Evolutionary conservation across 495 filamentous ascomycete species (phyloP).

Genomic region (Hyaloscypha variabilis): DNA sequence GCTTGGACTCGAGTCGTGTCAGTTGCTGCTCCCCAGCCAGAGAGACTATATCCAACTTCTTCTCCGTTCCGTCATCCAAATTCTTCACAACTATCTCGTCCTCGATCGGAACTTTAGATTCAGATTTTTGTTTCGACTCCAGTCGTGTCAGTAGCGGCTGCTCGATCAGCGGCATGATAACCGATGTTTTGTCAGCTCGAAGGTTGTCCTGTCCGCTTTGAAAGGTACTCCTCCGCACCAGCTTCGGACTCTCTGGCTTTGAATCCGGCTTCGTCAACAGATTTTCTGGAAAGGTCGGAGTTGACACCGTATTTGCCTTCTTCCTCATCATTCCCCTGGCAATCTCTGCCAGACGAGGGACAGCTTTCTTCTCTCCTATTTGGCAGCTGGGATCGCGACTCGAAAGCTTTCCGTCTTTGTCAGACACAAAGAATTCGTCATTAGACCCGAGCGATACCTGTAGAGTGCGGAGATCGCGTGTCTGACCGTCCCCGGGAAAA

Average conservation of each 20-base stretch:
- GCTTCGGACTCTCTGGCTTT: neutral
- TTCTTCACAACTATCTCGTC: too few relatives aligned
- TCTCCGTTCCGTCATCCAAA: too few relatives aligned
- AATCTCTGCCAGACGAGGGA: neutral
- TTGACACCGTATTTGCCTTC: constrained; percentile 19
- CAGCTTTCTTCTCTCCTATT: neutral
- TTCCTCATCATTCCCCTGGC: constrained; percentile 17
- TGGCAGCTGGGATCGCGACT: constrained; percentile 21
- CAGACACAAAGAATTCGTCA: constrained; percentile 45
- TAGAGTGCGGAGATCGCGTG: constrained; percentile 39
- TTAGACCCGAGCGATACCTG: constrained; percentile 45
- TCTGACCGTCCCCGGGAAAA: constrained; percentile 40
- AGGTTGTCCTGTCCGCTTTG: constrained; percentile 7
- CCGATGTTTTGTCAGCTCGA: too few relatives aligned
- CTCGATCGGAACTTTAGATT: too few relatives aligned
- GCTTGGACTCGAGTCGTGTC: neutral
- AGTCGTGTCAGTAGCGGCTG: too few relatives aligned
- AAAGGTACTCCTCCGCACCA: constrained; percentile 21
- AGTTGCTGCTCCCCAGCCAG: neutral
- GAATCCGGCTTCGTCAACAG: neutral
- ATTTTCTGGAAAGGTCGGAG: constrained; percentile 6
- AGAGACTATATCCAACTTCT: neutral
- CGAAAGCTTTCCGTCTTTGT: constrained; percentile 41
- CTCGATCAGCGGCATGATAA: too few relatives aligned
- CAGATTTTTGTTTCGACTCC: too few relatives aligned